Evolutionary conservation across 2,329 filamentous ascomycete species (phyloP), one percentile per base, ranked within the genome.

Genomic region (Neocatenulostroma microsporum): DNA sequence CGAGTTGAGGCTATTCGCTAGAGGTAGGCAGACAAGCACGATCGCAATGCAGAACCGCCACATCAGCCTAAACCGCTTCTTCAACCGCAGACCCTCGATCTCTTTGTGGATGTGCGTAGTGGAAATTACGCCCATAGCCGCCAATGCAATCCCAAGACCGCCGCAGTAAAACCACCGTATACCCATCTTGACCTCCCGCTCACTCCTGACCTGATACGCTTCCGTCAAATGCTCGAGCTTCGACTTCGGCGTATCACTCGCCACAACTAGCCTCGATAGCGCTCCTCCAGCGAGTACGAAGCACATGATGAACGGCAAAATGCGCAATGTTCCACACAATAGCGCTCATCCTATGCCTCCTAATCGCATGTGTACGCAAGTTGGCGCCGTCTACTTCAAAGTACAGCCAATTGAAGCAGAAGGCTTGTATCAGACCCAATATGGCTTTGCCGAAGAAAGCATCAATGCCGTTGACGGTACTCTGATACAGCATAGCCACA

Each of bases 91-190:
- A 5, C 63, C 63, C 2, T 65, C 56, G 12, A 70, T 61, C 17
- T 66, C 62, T 44, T 73, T 74, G 58, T 80, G 76, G 24, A 68
- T 60, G 50, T 81, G 76, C 10, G 64, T 64, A 13, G 69, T 49
- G 1, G 73, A 68, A 32, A 80, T 78, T 35, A 72, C 44, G 20
- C 61, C 58, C 69, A 78, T 78, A 47, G 61, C 68, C 9, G 69
- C 51, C 4, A 80, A 57, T 1, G 74, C 66, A 11, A 76, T 58
- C 17, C 70, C 74, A 2, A 80, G 63, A 1, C 78, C 77, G n/a
- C 64, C 67, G 54, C 76, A 80, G 55, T 80, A 81, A 56, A 76
- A 80, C 65, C 74, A 78, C 11, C 74, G 67, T 13, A 79, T 63
- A 2, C 73, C 75, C 6, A 56, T 41, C 5, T 62, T 51, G n/a